A percentile compares a stretch with the other conserved stretches of the same genome.
phyloP scores from a whole-genome alignment of 2,329 filamentous ascomycete species.

The Diplocarpon rosae region DNA sequence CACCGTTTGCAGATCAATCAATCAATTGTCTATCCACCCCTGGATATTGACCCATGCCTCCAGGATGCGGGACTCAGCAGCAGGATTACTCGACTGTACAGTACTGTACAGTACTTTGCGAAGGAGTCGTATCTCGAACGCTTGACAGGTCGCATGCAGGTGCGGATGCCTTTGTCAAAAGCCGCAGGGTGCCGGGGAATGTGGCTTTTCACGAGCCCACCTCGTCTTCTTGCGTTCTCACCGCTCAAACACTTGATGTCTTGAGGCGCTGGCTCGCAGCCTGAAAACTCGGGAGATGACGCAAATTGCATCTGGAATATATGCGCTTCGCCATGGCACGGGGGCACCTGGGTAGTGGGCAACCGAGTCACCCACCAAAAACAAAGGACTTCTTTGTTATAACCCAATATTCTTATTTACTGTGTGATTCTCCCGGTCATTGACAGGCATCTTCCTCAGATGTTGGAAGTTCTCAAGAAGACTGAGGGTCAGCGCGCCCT shows the following conservation, averaged over 20 bases:
- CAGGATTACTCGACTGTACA: constrained; percentile 17
- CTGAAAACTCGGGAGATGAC: constrained; percentile 14
- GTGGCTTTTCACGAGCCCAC: not conserved
- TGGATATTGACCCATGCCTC: constrained; percentile 7
- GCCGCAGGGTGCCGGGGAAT: not conserved
- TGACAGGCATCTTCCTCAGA: too few relatives aligned
- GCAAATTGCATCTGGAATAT: constrained; percentile 9
- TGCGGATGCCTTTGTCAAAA: not conserved
- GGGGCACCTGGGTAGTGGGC: not conserved
- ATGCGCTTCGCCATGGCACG: constrained; percentile 4
- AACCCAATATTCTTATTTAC: too few relatives aligned
- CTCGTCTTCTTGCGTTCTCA: constrained; percentile 11
- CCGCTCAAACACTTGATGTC: constrained; percentile 26
- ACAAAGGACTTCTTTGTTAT: too few relatives aligned
- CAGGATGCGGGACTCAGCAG: constrained; percentile 13
- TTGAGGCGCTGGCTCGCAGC: constrained; percentile 17
- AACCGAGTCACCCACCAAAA: not conserved
- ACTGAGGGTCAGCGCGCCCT: too few relatives aligned
- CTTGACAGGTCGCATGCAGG: constrained; percentile 10
- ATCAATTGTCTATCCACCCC: not conserved
- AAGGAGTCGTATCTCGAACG: constrained; percentile 11
- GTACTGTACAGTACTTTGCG: constrained; percentile 11
- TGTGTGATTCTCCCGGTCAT: too few relatives aligned
- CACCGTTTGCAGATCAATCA: constrained; percentile 22
- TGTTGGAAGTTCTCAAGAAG: too few relatives aligned